Evolutionary conservation across 2,329 filamentous ascomycete species (phyloP), one percentile per base, ranked within the genome.

Genomic region (Trichoderma breve): DNA sequence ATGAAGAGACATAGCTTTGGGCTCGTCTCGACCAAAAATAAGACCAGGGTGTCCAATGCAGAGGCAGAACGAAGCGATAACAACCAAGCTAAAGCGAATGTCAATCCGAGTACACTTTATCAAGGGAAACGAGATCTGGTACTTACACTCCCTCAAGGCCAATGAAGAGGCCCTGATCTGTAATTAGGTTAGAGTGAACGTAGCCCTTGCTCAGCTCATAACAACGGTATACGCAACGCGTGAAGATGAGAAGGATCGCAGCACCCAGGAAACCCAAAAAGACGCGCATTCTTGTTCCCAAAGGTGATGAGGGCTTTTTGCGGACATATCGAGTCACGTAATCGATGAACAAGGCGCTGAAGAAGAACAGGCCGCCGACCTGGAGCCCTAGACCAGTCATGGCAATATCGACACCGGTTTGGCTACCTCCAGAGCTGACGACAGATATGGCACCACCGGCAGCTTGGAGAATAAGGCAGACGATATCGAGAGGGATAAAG

Each of bases 131-230:
- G n/a, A 6, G 2, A 2, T 34, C 28, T 6, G 14, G 71, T 1
- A 79, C 81, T 74, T 76, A 84, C 82, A 82, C 81, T 78, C 85
- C 86, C 80, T 89, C 87, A 0, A 89, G 80, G 0, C 80, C 85
- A 73, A 89, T 88, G 73, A 89, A 89, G 3, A 86, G 76, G 0
- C 78, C 79, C 76, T 89, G 80, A 53, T 89, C 76, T 5, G 81
- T 81, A 53, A 91, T 87, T 70, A 91, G 78, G 6, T 82, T 78
- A 0, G 88, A 89, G 30, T 79, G 53, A 6, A 76, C 82, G 81
- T 90, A 92, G 1, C 90, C 90, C 51, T 89, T 82, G 73, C 86
- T 88, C 73, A 92, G 79, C 80, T 93, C 91, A 11, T 88, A 88
- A 55, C 91, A 88, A 69, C 91, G 85, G 78, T 89, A 92, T 11